Evolutionary conservation across 805 yeast genomes (phyloP).

Genomic region (Tetrapisispora nanseiensis): DNA sequence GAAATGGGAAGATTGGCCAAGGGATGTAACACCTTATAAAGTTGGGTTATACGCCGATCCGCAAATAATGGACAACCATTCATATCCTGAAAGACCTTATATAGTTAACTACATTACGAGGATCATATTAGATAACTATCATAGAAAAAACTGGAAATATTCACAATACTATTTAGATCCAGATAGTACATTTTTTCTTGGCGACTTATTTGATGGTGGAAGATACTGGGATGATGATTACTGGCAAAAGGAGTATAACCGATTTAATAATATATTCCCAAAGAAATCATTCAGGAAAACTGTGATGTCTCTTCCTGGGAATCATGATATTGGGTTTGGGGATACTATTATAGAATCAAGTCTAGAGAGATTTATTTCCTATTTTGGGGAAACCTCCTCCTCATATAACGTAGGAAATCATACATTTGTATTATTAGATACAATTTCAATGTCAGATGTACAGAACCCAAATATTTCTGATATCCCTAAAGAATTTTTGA

Average conservation of each 20-base stretch:
- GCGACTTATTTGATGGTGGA: conserved; percentile 94
- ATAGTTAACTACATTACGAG: conserved; percentile 46
- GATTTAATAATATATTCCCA: conserved; percentile 65
- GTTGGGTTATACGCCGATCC: conserved; percentile 82
- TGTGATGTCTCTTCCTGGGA: conserved; percentile 63
- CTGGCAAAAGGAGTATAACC: conserved; percentile 60
- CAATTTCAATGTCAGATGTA: conserved; percentile 68
- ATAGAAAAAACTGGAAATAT: conserved; percentile 61
- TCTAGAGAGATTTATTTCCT: conserved; percentile 51
- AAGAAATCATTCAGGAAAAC: conserved; percentile 37
- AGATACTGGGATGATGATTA: conserved; percentile 66
- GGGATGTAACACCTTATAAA: conserved; percentile 34
- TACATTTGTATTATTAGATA: conserved; percentile 66
- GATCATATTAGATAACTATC: conserved; percentile 63
- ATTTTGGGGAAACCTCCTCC: conserved; percentile 63
- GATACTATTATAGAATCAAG: conserved; percentile 50
- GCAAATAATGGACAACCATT: conserved; percentile 78
- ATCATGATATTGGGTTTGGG: conserved; percentile 95
- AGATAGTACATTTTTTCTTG: conserved; percentile 67
- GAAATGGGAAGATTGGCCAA: conserved; percentile 53
- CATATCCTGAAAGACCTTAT: conserved; percentile 66
- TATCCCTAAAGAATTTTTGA: conserved; percentile 45
- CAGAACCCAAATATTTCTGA: conserved; percentile 35
- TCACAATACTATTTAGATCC: conserved; percentile 56
- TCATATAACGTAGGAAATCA: conserved; percentile 52